Conservation (phyloP, 164 flowering plant species). For the Echeveria elegans region DNA sequence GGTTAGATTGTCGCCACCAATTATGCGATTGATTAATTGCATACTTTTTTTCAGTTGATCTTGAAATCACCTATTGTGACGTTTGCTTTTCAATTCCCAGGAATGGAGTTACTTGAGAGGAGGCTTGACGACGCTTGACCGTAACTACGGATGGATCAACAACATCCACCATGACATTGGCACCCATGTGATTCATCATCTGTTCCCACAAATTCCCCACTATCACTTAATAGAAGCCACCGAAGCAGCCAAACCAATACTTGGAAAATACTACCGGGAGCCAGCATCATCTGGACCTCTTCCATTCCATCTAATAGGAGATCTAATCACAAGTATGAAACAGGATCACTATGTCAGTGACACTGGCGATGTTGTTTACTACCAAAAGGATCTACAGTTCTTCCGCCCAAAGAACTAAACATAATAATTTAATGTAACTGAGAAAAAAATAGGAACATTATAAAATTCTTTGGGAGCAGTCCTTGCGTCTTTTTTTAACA, state of each 20-base stretch:
- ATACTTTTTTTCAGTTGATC: neutral
- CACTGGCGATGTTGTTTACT: constrained; percentile 48
- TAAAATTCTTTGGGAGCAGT: constrained; percentile 1
- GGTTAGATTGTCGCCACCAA: constrained; percentile 24
- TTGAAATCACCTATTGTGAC: too few species aligned
- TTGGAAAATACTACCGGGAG: constrained; percentile 51
- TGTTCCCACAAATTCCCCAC: constrained; percentile 64
- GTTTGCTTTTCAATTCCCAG: constrained; percentile 16
- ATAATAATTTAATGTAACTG: neutral
- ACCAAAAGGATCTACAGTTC: constrained; percentile 34
- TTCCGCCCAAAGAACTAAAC: neutral
- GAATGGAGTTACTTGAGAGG: constrained; percentile 70
- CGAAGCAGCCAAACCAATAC: constrained; percentile 47
- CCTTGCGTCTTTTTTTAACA: neutral
- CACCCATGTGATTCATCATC: constrained; percentile 64
- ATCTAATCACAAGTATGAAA: constrained; percentile 23
- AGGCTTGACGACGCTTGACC: constrained; percentile 59
- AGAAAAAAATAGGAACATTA: neutral
- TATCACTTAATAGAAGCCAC: constrained; percentile 60
- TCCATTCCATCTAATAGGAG: constrained; percentile 37
- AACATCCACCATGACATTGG: constrained; percentile 70
- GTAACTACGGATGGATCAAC: constrained; percentile 54
- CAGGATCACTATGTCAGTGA: constrained; percentile 58
- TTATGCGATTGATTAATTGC: neutral
- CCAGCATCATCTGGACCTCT: constrained; percentile 48